Conservation (phyloP, 2,329 filamentous ascomycete genomes). For the Epichloe glyceriae region DNA sequence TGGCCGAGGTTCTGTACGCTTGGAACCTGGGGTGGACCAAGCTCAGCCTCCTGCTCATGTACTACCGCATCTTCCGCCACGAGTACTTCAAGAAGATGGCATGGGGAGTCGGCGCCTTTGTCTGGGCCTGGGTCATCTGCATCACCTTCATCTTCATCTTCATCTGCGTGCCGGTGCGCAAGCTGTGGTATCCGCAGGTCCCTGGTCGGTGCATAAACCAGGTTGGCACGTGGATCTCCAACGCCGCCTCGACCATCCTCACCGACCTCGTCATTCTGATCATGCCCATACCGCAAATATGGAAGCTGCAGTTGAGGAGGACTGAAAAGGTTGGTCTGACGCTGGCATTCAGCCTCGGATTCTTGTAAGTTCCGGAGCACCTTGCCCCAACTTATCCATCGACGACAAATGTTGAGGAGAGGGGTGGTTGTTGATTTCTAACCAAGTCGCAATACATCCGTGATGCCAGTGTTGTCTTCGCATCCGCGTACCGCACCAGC, state of each 20-base stretch:
- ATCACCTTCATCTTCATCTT: constrained; percentile 38
- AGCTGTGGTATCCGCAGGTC: constrained; percentile 32
- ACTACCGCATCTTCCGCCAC: constrained; percentile 37
- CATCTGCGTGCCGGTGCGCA: constrained; percentile 36
- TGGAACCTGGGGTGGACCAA: constrained; percentile 38
- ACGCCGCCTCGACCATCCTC: constrained; percentile 32
- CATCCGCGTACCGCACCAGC: constrained; percentile 33
- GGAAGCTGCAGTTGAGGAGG: constrained; percentile 28
- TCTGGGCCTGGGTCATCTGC: constrained; percentile 32
- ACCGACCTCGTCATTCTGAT: constrained; percentile 32
- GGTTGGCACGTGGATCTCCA: constrained; percentile 36
- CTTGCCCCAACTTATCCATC: background rate
- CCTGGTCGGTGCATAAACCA: constrained; percentile 36
- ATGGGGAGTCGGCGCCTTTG: constrained; percentile 27
- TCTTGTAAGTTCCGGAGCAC: constrained; percentile 23
- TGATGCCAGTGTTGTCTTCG: constrained; percentile 29
- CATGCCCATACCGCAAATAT: constrained; percentile 32
- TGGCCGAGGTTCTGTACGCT: constrained; percentile 34
- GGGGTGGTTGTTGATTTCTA: background rate
- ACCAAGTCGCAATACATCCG: background rate
- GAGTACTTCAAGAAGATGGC: constrained; percentile 29
- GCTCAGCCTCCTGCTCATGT: constrained; percentile 36
- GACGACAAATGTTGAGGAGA: background rate
- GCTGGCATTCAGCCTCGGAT: constrained; percentile 30
- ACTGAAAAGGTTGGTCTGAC: constrained; percentile 30